Conservation (phyloP, 352 stramenopile genomes). For the Globisporangium nagaii region DNA sequence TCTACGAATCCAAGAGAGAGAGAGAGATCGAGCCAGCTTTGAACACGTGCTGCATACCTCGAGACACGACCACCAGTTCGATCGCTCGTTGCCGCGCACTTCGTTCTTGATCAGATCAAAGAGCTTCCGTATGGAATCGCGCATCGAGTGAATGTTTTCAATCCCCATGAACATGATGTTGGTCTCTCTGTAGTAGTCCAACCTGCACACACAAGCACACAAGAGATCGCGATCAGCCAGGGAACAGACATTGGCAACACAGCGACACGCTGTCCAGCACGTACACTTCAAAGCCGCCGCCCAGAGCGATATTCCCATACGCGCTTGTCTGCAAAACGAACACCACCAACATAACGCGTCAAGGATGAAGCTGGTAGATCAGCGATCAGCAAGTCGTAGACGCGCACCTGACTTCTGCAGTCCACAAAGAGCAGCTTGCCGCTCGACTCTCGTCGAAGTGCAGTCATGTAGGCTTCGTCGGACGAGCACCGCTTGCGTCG, state of each 20-base stretch:
- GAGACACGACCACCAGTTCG: slow-evolving; percentile 76
- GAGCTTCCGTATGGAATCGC: slow-evolving; percentile 75
- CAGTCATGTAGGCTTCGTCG: slow-evolving; percentile 85
- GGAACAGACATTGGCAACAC: slow-evolving; percentile 18
- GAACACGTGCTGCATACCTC: slow-evolving; percentile 31
- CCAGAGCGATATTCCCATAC: slow-evolving; percentile 77
- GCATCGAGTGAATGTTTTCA: slow-evolving; percentile 92
- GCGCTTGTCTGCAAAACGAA: slow-evolving; percentile 59
- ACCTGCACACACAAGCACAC: slow-evolving; percentile 14
- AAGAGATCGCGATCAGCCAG: slow-evolving; percentile 3
- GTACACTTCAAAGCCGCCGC: slow-evolving; percentile 83
- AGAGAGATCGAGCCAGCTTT: neutral
- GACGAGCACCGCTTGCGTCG: slow-evolving; percentile 86
- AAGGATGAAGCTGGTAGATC: neutral
- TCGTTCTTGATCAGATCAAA: slow-evolving; percentile 86
- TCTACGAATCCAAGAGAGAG: no score
- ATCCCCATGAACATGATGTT: slow-evolving; percentile 86
- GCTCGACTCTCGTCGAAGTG: slow-evolving; percentile 48
- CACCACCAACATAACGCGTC: no score
- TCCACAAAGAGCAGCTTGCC: slow-evolving; percentile 74
- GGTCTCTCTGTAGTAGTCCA: slow-evolving; percentile 80
- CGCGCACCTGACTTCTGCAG: slow-evolving; percentile 62
- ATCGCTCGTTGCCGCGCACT: slow-evolving; percentile 65
- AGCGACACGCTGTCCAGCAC: slow-evolving; percentile 4
- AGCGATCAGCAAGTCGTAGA: neutral